These are phyloP conservation scores for Rhodotorula graminis DNA, from an alignment of 768 basidiomycete species.

Conservation along the genomic window DNA sequence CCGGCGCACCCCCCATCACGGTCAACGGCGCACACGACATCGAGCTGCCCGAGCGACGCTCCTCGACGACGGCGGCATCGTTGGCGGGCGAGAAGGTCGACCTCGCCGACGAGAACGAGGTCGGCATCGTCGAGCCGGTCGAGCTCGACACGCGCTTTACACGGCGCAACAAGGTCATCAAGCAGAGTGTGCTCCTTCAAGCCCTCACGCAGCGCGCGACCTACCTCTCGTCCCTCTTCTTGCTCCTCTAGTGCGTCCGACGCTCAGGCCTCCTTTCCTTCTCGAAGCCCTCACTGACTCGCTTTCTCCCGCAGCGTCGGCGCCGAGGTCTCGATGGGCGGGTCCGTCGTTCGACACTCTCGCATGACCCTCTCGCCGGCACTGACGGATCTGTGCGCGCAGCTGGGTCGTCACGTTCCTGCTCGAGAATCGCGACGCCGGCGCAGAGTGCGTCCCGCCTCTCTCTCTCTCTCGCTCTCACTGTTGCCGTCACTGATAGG, in stretches of 20 bases:
- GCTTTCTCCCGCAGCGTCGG: slow-evolving; percentile 5
- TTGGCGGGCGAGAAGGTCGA: neutral
- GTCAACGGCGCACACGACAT: neutral
- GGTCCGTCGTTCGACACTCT: neutral
- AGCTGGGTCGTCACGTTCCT: slow-evolving; percentile 30
- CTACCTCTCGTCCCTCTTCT: slow-evolving; percentile 10
- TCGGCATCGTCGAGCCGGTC: neutral
- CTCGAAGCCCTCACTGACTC: neutral
- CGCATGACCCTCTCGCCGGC: rapidly evolving
- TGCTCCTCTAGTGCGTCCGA: slow-evolving; percentile 17
- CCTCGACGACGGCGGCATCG: neutral
- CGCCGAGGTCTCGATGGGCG: slow-evolving; percentile 32
- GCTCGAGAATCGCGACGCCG: slow-evolving; percentile 17
- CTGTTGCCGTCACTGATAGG: neutral
- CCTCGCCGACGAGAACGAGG: neutral
- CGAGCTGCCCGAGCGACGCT: slow-evolving; percentile 7
- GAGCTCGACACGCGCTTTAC: neutral
- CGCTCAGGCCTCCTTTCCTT: too few relatives aligned
- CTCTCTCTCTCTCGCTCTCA: rapidly evolving
- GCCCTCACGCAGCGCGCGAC: slow-evolving; percentile 5
- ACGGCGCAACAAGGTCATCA: neutral
- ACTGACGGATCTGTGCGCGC: neutral
- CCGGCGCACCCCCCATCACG: neutral
- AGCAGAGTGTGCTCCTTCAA: neutral
- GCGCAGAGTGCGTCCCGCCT: neutral